Conservation (phyloP, 306 rosid genomes). For the Rosa lucieae region DNA sequence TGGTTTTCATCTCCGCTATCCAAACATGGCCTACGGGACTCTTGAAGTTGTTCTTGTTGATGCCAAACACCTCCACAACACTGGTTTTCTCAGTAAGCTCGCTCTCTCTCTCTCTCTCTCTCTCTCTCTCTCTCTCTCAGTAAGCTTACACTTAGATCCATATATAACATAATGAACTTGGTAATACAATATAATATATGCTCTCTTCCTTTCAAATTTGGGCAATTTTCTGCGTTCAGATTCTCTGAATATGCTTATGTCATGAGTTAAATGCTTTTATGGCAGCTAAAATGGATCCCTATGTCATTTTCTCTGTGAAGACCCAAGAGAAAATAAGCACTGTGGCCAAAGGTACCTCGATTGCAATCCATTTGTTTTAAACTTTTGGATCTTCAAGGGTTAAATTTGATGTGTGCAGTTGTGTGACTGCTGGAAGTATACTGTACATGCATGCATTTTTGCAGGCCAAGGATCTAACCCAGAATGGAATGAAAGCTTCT, state of each 20-base stretch:
- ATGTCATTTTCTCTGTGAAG: slow-evolving; percentile 61
- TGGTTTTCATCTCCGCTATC: not conserved
- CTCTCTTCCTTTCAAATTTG: not conserved
- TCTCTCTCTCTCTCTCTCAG: not conserved
- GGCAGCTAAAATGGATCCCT: slow-evolving; percentile 73
- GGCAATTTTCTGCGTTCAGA: not conserved
- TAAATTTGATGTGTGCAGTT: not conserved
- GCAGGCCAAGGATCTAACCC: slow-evolving; percentile 64
- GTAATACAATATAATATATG: too few species aligned
- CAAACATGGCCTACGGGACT: not conserved
- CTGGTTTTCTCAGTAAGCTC: not conserved
- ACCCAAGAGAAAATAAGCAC: slow-evolving; percentile 76
- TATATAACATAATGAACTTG: not conserved
- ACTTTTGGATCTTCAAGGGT: not conserved
- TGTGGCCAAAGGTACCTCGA: slow-evolving; percentile 51
- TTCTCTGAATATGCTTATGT: not conserved
- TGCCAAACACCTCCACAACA: not conserved
- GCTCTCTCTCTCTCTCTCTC: not conserved
- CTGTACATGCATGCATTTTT: not conserved
- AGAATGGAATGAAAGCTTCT: slow-evolving; percentile 78
- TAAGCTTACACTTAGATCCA: not conserved
- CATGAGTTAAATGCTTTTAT: not conserved
- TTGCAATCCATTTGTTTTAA: not conserved
- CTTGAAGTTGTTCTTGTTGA: slow-evolving; percentile 5
- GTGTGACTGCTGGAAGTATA: not conserved